Percentiles rank a stretch among this genome's conserved stretches.
phyloP scores from a whole-genome alignment of 768 basidiomycete species.

The Rhizopogon vesiculosus region DNA sequence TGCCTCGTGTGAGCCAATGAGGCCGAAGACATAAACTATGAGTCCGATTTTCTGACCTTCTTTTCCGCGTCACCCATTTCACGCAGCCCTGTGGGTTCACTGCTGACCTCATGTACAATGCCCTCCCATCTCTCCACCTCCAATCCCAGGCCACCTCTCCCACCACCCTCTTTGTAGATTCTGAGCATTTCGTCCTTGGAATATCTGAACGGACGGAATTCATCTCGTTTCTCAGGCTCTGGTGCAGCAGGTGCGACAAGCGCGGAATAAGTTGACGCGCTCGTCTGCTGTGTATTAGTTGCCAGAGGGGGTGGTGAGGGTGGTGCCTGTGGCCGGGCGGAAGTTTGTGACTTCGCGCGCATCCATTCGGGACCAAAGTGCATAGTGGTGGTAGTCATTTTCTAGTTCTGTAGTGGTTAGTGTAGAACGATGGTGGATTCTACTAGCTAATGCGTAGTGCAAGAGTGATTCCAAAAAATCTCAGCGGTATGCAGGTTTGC shows the following conservation, averaged over 20 bases:
- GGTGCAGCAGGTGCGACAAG: constrained; percentile 39
- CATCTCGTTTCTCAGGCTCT: constrained; percentile 53
- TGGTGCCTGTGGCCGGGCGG: constrained; percentile 47
- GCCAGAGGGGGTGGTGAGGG: constrained; percentile 54
- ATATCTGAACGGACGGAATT: constrained; percentile 78
- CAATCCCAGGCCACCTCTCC: constrained; percentile 67
- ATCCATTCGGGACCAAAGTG: constrained; percentile 95
- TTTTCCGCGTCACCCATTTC: constrained; percentile 83
- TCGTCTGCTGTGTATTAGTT: constrained; percentile 40
- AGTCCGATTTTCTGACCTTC: constrained; percentile 55
- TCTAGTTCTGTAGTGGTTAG: constrained; percentile 5
- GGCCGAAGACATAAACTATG: constrained; percentile 5
- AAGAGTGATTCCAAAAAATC: constrained; percentile 15
- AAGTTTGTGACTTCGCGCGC: constrained; percentile 68
- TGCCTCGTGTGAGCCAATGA: constrained; percentile 24
- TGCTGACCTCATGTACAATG: constrained; percentile 71
- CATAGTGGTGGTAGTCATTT: constrained; percentile 63
- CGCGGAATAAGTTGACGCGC: constrained; percentile 72
- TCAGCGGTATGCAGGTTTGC: constrained; percentile 9
- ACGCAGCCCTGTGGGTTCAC: constrained; percentile 68
- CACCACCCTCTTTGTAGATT: constrained; percentile 78
- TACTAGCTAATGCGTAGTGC: constrained; percentile 8
- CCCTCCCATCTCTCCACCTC: constrained; percentile 91
- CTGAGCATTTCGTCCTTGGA: constrained; percentile 80
- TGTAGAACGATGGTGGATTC: constrained; percentile 1